Evolutionary conservation across 768 basidiomycete genomes (phyloP).

Genomic region (Jaapia argillacea): DNA sequence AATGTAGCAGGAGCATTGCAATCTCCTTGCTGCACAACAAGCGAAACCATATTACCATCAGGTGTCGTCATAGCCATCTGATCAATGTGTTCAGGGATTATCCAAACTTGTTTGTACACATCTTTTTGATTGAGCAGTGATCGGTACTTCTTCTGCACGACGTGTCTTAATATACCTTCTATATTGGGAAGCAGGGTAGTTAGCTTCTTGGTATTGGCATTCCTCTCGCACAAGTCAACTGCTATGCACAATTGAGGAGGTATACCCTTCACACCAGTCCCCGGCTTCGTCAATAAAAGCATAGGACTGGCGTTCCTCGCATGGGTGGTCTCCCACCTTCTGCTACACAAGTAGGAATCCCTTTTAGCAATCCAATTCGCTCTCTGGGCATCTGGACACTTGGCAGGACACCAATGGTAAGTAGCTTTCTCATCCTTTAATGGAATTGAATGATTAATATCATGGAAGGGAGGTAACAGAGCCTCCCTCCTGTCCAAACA

Average conservation of each 20-base stretch:
- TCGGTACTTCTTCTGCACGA: conserved; percentile 6
- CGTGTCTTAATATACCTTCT: conserved; percentile 12
- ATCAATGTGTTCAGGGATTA: conserved; percentile 12
- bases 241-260: conserved; percentile 6
- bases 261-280: conserved; percentile 1
- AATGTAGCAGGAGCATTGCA: conserved; percentile 27
- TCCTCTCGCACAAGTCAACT: conserved; percentile 9
- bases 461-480: conserved; percentile 11
- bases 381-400: conserved; percentile 13
- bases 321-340: conserved; percentile 10
- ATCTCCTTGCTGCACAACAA: conserved; percentile 26
- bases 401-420: conserved; percentile 10
- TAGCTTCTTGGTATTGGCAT: conserved; percentile 15
- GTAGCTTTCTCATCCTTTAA: conserved; percentile 10
- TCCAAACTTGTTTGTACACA: conserved; percentile 19
- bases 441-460: conserved; percentile 12
- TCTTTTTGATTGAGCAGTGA: conserved; percentile 17
- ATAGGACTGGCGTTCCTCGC: conserved; percentile 12
- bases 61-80: conserved; percentile 16
- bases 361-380: conserved; percentile 11
- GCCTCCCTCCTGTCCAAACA: conserved; percentile 4
- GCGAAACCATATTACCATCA: conserved; percentile 31
- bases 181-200: conserved; percentile 17
- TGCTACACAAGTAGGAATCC: conserved; percentile 11
- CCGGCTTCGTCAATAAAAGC: conserved; percentile 6